Conservation (phyloP, 2,329 filamentous ascomycete genomes). For the Zasmidium citrigriseum region DNA sequence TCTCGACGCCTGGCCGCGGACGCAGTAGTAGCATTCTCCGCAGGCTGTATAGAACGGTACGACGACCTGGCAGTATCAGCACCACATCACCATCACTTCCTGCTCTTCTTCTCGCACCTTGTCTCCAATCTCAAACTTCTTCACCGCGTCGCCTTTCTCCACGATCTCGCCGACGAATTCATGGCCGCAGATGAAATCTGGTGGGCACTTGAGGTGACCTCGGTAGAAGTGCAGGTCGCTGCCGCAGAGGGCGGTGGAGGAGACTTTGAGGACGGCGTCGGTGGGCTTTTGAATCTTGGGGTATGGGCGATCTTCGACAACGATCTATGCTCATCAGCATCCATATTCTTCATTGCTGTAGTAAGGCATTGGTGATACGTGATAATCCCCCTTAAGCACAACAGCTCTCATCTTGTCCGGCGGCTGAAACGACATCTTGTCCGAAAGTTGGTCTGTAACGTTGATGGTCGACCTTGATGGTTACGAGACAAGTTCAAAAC, state of each 20-base stretch:
- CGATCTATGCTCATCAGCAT: slow-evolving; percentile 44
- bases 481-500: not conserved
- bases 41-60: slow-evolving; percentile 82
- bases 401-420: slow-evolving; percentile 78
- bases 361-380: slow-evolving; percentile 40
- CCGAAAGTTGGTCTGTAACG: not conserved
- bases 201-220: slow-evolving; percentile 70
- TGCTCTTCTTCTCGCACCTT: slow-evolving; percentile 24
- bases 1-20: slow-evolving; percentile 72
- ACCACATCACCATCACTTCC: not conserved
- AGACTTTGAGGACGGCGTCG: slow-evolving; percentile 82
- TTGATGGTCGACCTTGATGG: not conserved
- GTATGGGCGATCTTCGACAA: slow-evolving; percentile 75
- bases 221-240: slow-evolving; percentile 87
- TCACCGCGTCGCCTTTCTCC: slow-evolving; percentile 67
- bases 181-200: slow-evolving; percentile 69
- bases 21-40: slow-evolving; percentile 82
- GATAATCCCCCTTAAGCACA: slow-evolving; percentile 76
- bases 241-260: slow-evolving; percentile 82
- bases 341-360: not conserved
- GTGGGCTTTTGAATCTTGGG: slow-evolving; percentile 70
- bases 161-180: slow-evolving; percentile 81
- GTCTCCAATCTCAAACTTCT: slow-evolving; percentile 71
- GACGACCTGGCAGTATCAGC: slow-evolving; percentile 58
- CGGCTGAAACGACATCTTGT: slow-evolving; percentile 14